Percentiles rank a stretch among this genome's conserved stretches.
Evolutionary conservation across 345 rosid species (phyloP).

Genomic region (Erodium maritimum): DNA sequence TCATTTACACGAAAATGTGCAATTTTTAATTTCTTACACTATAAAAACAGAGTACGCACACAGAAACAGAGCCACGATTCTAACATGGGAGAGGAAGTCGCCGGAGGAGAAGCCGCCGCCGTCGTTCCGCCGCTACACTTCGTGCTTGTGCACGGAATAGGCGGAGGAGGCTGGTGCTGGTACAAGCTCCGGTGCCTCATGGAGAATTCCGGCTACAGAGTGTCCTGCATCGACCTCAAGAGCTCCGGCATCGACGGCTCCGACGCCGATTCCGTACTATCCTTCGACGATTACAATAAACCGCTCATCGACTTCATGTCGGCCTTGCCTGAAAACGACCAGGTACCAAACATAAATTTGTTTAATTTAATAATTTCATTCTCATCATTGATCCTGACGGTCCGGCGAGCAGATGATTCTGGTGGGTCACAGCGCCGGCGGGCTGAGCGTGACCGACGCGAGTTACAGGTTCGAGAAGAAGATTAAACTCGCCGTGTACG

Average conservation of each 20-base stretch:
- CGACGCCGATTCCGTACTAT: constrained; percentile 30
- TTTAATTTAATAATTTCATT: no score
- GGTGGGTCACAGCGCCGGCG: constrained; percentile 94
- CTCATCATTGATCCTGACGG: not conserved
- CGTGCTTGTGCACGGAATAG: constrained; percentile 67
- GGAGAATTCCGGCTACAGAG: constrained; percentile 68
- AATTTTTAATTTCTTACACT: no score
- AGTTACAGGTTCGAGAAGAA: constrained; percentile 42
- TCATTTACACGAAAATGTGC: no score
- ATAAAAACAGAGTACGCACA: not conserved
- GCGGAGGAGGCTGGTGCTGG: constrained; percentile 96
- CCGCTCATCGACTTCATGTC: constrained; percentile 63
- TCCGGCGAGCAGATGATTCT: constrained; percentile 43
- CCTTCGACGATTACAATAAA: constrained; percentile 62
- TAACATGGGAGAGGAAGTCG: constrained; percentile 34
- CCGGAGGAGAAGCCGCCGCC: not conserved
- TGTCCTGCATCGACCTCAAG: constrained; percentile 74
- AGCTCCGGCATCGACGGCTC: constrained; percentile 49
- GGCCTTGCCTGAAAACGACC: constrained; percentile 38
- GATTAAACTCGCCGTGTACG: constrained; percentile 46
- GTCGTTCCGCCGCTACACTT: constrained; percentile 30
- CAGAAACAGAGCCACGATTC: not conserved
- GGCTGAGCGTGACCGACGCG: constrained; percentile 61
- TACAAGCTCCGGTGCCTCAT: constrained; percentile 60
- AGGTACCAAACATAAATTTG: constrained; percentile 41